Percentiles rank a stretch among this genome's conserved stretches.
Evolutionary conservation across 1,284 basidiomycete genomes (phyloP).

Genomic region (Microbotryomycetes sp.): DNA sequence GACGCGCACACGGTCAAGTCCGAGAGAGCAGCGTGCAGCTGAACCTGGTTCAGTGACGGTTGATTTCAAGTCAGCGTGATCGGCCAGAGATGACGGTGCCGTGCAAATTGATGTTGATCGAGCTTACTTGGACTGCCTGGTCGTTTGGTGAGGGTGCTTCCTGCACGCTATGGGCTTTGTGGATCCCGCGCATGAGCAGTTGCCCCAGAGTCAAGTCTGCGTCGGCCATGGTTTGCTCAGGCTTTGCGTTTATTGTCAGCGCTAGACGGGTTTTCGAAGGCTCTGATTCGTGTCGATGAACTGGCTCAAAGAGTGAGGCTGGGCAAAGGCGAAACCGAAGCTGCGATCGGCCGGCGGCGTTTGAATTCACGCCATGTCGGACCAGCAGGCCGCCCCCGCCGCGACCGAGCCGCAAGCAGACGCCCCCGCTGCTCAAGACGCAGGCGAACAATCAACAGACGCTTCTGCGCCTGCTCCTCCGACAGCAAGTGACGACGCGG

Average conservation of each 20-base stretch:
- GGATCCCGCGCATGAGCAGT: constrained; percentile 21
- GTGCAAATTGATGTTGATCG: background rate
- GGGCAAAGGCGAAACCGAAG: background rate
- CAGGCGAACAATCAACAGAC: background rate
- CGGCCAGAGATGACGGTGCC: no score
- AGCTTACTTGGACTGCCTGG: constrained; percentile 9
- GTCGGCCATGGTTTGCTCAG: background rate
- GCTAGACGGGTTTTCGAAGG: no score
- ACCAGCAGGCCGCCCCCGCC: constrained; percentile 7
- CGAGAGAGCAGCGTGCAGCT: constrained; percentile 16
- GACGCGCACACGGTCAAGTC: constrained; percentile 29
- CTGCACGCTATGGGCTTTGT: background rate
- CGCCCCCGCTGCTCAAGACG: background rate
- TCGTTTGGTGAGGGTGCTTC: constrained; percentile 18
- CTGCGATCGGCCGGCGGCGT: background rate
- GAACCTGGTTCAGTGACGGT: background rate
- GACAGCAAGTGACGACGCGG: background rate
- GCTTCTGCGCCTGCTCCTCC: background rate
- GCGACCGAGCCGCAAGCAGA: constrained; percentile 4
- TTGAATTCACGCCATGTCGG: constrained; percentile 2
- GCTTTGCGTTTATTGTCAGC: no score
- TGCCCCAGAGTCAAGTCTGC: constrained; percentile 25
- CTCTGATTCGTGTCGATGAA: no score
- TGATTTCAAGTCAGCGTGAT: background rate
- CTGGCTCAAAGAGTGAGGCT: no score